Evolutionary conservation across 768 basidiomycete species (phyloP), one percentile per base, ranked within the genome.

Genomic region (Mycena metata): DNA sequence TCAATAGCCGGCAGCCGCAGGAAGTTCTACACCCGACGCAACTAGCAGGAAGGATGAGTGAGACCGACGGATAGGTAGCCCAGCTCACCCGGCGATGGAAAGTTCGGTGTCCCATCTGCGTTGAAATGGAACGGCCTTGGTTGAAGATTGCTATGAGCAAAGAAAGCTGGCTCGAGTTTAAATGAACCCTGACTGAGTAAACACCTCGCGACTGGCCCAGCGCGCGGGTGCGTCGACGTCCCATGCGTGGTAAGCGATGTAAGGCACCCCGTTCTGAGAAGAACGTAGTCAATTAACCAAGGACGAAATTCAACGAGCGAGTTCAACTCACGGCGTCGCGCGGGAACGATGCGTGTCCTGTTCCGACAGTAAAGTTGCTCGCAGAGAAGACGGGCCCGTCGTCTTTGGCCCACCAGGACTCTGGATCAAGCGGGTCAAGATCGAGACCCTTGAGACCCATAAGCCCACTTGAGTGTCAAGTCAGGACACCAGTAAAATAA

Each of bases 391-490:
- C 60, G 10, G 66, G 66, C 19, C 26, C 66, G 45, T 67, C 66
- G 21, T 67, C 66, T 12, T 60, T 67, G 0, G 66, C 47, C 66
- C 66, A 67, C 66, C 66, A 67, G 4, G 66, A 67, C 0, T 43
- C 36, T 17, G 59, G 66, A 42, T 67, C 74, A 86, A 88, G 64
- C 86, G 86, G 85, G 83, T 88, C 50, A 81, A 84, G 77, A 82
- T 83, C 26, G 51, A 74, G 69, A 12, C 43, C 16, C 16, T 45
- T 61, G 30, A 67, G 52, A 13, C 59, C 66, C 50, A 67, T 55
- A 15, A 67, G 39, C 9, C 47, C 58, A 2, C 58, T 60, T 36
- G 36, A 19, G 17, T 23, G 39, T 42, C 5, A 5, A n/a, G 12
- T 57, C 17, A 49, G 39, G 4, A 8, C 9, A 13, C 36, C 17